Evolutionary conservation across 1,284 basidiomycete genomes (phyloP).

Genomic region (Cryptococcus amylolentus): DNA sequence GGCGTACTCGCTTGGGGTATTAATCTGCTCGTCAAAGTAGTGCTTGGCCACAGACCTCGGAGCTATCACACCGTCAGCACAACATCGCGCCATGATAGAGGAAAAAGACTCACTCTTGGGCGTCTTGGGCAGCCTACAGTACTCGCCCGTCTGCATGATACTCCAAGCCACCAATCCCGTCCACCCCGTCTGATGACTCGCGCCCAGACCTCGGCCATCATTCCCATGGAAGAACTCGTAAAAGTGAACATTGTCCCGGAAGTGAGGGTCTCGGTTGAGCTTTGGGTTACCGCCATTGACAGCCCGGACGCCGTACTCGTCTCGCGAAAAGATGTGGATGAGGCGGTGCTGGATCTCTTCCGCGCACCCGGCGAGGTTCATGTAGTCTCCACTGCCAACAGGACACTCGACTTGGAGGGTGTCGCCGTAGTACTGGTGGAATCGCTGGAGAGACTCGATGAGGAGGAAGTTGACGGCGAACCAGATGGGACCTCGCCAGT

Average conservation of each 20-base stretch:
- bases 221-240: constrained; percentile 98
- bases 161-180: constrained; percentile 89
- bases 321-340: constrained; percentile 92
- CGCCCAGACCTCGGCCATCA: constrained; percentile 83
- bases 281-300: constrained; percentile 86
- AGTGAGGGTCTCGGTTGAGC: constrained; percentile 89
- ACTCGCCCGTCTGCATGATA: constrained; percentile 77
- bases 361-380: constrained; percentile 88
- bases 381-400: constrained; percentile 88
- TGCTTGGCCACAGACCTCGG: constrained; percentile 82
- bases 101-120: constrained; percentile 65
- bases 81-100: not conserved
- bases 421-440: constrained; percentile 94
- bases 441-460: constrained; percentile 80
- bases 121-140: constrained; percentile 78
- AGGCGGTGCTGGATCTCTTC: constrained; percentile 96
- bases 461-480: constrained; percentile 91
- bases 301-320: constrained; percentile 77
- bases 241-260: constrained; percentile 94
- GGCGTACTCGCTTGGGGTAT: constrained; percentile 45
- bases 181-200: constrained; percentile 97
- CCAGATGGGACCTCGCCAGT: constrained; percentile 87
- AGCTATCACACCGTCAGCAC: constrained; percentile 53
- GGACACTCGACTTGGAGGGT: constrained; percentile 89
- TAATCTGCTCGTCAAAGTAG: constrained; percentile 75